Conservation (phyloP, 2,329 filamentous ascomycete species). For the Trichoderma simmonsii region DNA sequence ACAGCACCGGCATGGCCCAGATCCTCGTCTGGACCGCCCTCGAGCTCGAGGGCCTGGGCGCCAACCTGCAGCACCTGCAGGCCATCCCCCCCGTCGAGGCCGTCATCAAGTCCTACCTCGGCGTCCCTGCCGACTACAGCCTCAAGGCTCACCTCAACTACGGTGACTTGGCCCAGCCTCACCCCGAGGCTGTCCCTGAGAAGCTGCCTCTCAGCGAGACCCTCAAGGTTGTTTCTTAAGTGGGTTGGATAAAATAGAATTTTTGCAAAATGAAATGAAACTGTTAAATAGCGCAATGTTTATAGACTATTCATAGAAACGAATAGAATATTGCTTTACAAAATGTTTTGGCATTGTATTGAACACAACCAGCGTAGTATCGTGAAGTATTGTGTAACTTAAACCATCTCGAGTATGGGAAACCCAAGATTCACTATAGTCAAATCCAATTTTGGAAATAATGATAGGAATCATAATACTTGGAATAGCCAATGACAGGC, state of each 20-base stretch:
- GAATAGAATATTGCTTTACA: not conserved
- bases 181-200: not conserved
- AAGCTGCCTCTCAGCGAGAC: slow-evolving; percentile 11
- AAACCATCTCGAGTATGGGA: too few species aligned
- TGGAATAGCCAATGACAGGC: too few species aligned
- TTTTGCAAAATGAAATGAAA: not conserved
- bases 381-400: too few species aligned
- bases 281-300: not conserved
- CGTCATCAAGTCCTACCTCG: slow-evolving; percentile 27
- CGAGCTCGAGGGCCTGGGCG: slow-evolving; percentile 78
- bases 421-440: too few species aligned
- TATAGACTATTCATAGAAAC: not conserved
- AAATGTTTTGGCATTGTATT: not conserved
- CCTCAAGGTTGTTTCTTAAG: not conserved
- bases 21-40: slow-evolving; percentile 77
- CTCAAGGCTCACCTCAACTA: slow-evolving; percentile 11
- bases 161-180: not conserved
- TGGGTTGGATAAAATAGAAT: not conserved
- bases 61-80: slow-evolving; percentile 93
- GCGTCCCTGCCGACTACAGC: not conserved
- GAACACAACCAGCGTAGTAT: too few species aligned
- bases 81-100: slow-evolving; percentile 77
- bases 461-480: too few species aligned
- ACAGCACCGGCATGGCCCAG: slow-evolving; percentile 76
- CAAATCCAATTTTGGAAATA: too few species aligned